These are phyloP conservation scores for Colletotrichum spaethianum DNA, from an alignment of 2,329 filamentous ascomycete genomes.

Conservation along the genomic window DNA sequence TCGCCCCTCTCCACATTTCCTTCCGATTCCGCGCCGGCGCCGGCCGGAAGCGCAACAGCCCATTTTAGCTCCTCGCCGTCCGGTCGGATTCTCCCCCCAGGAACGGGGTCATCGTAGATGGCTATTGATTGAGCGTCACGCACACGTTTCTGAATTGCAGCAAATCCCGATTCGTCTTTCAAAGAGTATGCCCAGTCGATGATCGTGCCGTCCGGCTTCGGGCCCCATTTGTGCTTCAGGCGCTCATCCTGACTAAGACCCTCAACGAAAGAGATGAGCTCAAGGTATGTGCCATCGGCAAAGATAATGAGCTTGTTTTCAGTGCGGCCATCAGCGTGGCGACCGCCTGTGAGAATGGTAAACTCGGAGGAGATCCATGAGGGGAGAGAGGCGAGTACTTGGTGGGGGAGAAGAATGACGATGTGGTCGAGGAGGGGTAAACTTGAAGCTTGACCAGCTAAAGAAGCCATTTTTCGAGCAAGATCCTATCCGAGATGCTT, in stretches of 20 bases:
- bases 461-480: conserved; percentile 25
- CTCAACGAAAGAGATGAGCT: conserved; percentile 73
- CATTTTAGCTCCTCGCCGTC: conserved; percentile 72
- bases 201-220: conserved; percentile 61
- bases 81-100: conserved; percentile 67
- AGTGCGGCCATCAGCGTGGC: conserved; percentile 72
- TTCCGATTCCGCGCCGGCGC: conserved; percentile 39
- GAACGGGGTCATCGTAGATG: conserved; percentile 62
- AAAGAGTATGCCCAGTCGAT: conserved; percentile 75
- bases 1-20: conserved; percentile 57
- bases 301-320: conserved; percentile 76
- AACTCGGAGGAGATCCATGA: conserved; percentile 67
- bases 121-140: conserved; percentile 49
- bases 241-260: conserved; percentile 52
- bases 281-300: conserved; percentile 75
- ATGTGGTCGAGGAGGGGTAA: conserved; percentile 71
- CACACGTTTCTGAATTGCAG: conserved; percentile 54
- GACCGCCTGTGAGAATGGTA: conserved; percentile 71
- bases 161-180: conserved; percentile 52
- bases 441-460: conserved; percentile 12
- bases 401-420: conserved; percentile 72
- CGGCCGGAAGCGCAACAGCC: conserved; percentile 65
- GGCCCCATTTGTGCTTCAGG: conserved; percentile 71
- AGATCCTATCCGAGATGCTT: not conserved
- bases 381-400: conserved; percentile 62